Evolutionary conservation across 1,284 basidiomycete species (phyloP).

Genomic region (Microbotryum violaceum): DNA sequence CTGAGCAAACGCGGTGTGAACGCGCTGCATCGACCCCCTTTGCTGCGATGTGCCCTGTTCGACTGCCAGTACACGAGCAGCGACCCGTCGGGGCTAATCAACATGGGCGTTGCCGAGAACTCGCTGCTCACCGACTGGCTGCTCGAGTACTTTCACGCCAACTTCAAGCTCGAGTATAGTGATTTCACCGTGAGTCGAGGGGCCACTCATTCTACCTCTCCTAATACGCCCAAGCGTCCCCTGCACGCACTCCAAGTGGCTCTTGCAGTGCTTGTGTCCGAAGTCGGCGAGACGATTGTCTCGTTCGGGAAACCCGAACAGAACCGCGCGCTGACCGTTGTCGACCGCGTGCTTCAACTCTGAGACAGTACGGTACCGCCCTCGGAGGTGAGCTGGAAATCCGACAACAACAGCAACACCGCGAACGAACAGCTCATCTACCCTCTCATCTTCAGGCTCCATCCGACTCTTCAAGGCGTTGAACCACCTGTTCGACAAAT

Average conservation of each 20-base stretch:
- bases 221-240: conserved; percentile 28
- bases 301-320: not conserved
- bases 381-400: not conserved
- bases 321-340: not conserved
- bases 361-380: conserved; percentile 20
- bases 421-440: too few species aligned
- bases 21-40: conserved; percentile 24
- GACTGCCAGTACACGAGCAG: conserved; percentile 21
- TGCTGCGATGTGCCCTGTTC: conserved; percentile 28
- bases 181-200: conserved; percentile 17
- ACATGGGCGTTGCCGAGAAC: conserved; percentile 46
- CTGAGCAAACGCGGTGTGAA: conserved; percentile 9
- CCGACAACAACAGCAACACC: too few species aligned
- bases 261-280: not conserved
- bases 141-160: conserved; percentile 37
- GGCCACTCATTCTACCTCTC: conserved; percentile 31
- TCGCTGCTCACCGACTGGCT: conserved; percentile 33
- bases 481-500: conserved; percentile 16
- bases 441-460: conserved; percentile 11
- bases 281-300: not conserved
- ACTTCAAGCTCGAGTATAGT: conserved; percentile 30
- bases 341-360: not conserved
- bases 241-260: not conserved
- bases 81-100: conserved; percentile 44
- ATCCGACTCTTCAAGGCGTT: conserved; percentile 25